These are phyloP conservation scores for Thuja plicata DNA, from an alignment of 83 land plant genomes.

Conservation along the genomic window DNA sequence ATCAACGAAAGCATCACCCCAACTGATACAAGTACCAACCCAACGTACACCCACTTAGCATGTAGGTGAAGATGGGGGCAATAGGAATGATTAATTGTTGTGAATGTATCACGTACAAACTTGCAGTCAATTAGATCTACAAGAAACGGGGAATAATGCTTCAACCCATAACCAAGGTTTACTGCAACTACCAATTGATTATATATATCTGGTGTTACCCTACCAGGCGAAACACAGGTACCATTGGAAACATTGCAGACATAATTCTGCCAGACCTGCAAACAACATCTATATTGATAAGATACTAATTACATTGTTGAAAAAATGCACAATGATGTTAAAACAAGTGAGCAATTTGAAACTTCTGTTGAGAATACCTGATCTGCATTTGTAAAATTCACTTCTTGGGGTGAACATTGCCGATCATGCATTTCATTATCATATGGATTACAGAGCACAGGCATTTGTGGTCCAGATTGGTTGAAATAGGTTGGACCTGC, in stretches of 20 bases:
- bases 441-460: conserved; percentile 60
- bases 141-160: conserved; percentile 66
- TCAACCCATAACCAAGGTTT: conserved; percentile 61
- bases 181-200: conserved; percentile 53
- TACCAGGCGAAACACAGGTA: conserved; percentile 40
- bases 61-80: conserved; percentile 54
- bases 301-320: background rate
- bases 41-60: conserved; percentile 50
- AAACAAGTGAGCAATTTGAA: background rate
- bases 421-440: conserved; percentile 42
- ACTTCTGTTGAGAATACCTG: conserved; percentile 22
- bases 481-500: conserved; percentile 31
- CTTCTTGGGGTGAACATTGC: conserved; percentile 42
- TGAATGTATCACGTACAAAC: conserved; percentile 70
- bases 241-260: conserved; percentile 41
- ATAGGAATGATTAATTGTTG: conserved; percentile 38
- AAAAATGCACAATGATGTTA: background rate
- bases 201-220: conserved; percentile 58
- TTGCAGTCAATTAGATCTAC: conserved; percentile 71
- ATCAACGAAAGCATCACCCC: conserved; percentile 72
- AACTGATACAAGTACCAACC: conserved; percentile 57
- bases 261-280: conserved; percentile 72
- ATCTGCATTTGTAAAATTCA: conserved; percentile 63
- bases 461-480: conserved; percentile 66
- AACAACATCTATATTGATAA: background rate